Percentiles rank a stretch among this genome's conserved stretches.
Evolutionary conservation across 345 rosid species (phyloP).

Genomic region (Gossypium herbaceum): DNA sequence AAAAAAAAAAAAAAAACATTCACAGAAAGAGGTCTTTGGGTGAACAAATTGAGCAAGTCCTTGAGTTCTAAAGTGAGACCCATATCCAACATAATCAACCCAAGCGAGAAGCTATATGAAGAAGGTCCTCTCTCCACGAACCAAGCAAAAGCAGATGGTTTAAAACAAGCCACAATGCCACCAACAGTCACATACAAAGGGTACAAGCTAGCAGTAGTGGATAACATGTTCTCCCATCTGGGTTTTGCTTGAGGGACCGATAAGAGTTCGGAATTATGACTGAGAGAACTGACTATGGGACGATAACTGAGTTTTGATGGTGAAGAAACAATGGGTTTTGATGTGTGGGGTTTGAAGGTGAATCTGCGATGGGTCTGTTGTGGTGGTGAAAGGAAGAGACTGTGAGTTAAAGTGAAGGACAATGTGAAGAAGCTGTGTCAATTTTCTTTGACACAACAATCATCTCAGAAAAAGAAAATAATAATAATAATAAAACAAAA

Average conservation of each 20-base stretch:
- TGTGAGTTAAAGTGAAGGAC: conserved; percentile 31
- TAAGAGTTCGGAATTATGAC: conserved; percentile 17
- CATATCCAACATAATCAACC: conserved; percentile 63
- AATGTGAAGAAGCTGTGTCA: conserved; percentile 5
- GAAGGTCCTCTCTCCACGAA: conserved; percentile 43
- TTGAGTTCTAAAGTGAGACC: conserved; percentile 62
- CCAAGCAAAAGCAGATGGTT: conserved; percentile 58
- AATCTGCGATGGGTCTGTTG: conserved; percentile 17
- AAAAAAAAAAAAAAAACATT: conserved; percentile 15
- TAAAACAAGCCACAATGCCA: conserved; percentile 51
- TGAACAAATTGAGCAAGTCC: conserved; percentile 50
- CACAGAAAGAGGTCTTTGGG: conserved; percentile 52
- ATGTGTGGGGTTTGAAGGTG: conserved; percentile 6
- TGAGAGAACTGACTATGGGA: conserved; percentile 19
- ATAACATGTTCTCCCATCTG: conserved; percentile 41
- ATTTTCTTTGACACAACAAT: background rate
- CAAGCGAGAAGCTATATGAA: conserved; percentile 54
- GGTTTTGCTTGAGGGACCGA: conserved; percentile 25
- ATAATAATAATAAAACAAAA: too few species aligned
- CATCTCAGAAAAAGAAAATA: too few species aligned
- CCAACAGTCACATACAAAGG: conserved; percentile 62
- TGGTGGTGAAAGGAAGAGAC: conserved; percentile 11
- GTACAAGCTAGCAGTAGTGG: conserved; percentile 57
- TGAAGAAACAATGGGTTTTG: background rate
- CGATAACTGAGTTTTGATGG: conserved; percentile 12